These are phyloP conservation scores for Aphanomyces astaci DNA, from an alignment of 352 stramenopile genomes.

Conservation along the genomic window DNA sequence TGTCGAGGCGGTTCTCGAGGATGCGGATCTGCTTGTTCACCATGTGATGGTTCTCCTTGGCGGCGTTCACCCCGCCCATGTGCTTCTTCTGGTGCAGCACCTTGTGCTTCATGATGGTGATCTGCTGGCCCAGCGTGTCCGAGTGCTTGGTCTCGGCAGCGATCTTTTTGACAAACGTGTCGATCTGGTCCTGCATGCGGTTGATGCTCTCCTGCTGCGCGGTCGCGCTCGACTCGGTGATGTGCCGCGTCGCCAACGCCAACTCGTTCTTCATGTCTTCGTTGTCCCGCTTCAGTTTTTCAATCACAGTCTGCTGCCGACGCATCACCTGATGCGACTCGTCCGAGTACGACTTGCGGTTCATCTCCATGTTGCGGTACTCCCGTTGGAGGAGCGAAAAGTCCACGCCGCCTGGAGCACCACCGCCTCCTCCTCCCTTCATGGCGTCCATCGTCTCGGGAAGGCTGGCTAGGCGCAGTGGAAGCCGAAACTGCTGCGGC, in stretches of 20 bases:
- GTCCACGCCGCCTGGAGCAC: constrained; percentile 50
- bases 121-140: constrained; percentile 82
- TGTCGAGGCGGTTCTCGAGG: constrained; percentile 95
- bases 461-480: background rate
- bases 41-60: constrained; percentile 92
- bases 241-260: constrained; percentile 79
- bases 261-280: constrained; percentile 86
- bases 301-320: constrained; percentile 89
- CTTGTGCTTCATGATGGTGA: constrained; percentile 79
- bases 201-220: constrained; percentile 78
- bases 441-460: constrained; percentile 21
- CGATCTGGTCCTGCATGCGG: constrained; percentile 82
- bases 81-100: constrained; percentile 88
- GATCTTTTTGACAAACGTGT: constrained; percentile 83
- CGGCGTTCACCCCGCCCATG: constrained; percentile 94
- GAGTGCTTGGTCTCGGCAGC: constrained; percentile 74
- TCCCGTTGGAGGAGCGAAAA: constrained; percentile 90
- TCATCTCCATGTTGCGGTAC: constrained; percentile 97
- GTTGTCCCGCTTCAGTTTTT: constrained; percentile 83
- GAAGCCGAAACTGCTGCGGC: background rate
- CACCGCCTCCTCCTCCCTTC: constrained; percentile 30
- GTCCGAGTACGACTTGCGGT: constrained; percentile 90
- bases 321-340: constrained; percentile 91
- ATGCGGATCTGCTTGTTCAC: constrained; percentile 95
- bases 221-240: constrained; percentile 72